Base-by-base conservation (phyloP, 192 early-diverging fungal genomes). In the Umbelopsis isabellina region DNA sequence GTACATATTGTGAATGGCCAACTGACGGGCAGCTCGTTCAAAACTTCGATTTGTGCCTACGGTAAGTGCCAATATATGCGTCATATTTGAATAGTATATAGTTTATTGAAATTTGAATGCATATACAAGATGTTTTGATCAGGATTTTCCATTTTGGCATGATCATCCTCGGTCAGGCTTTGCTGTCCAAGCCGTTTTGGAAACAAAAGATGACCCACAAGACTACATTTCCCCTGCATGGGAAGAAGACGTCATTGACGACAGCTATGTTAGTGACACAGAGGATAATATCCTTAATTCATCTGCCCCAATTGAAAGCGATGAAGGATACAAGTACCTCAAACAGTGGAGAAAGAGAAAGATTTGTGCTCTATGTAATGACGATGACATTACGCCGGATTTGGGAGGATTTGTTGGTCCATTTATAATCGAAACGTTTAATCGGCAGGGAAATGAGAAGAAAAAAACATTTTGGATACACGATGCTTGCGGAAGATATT, bases 391-490 rank as follows among this genome's bases (percentile, higher is more conserved):
- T 23, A 70, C 70, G 5, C 48, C 47, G 11, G 69, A 81, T 10
- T 78, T 82, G 33, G 88, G 84, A 30, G 61, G 71, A 7, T 90
- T 90, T 64, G 82, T 90, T 46, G 88, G 81, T n/a, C 87, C 85
- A 0, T 92, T 93, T 65, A 67, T 90, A 11, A 75, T 87, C 23
- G 75, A 80, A 9, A 77, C 85, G 0, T 77, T 74, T 4, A 83
- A 79, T 16, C 85, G 81, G 1, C 82, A 83, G 46, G 91, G 91
- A 22, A 71, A 72, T 3, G 66, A 75, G 21, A 84, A 81, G 52
- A 82, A 79, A 45, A 81, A 80, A 44, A 76, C 80, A 1, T 92
- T 95, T 65, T 97, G 95, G 95, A 89, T 89, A 7, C 95, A 97
- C 79, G 86, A 91, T 46, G 85, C 87, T 9, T 97, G 95, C 69